phyloP scores from a whole-genome alignment of 495 filamentous ascomycete genomes.

The Aspergillus asperescens region DNA sequence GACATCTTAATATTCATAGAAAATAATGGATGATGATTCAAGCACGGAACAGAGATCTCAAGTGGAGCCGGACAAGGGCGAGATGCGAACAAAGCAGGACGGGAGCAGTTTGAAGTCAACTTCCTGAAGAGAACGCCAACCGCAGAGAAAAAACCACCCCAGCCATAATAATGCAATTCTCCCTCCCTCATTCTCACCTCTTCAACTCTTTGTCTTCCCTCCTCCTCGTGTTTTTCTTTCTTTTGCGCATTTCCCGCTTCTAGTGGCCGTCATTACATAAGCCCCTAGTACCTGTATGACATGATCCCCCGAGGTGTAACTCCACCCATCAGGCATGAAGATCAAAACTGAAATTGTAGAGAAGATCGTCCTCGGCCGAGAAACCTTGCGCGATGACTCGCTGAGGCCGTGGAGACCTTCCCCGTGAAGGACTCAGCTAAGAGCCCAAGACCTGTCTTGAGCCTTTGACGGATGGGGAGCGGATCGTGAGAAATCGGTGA shows the following conservation, averaged over 20 bases:
- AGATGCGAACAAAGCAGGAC: neutral
- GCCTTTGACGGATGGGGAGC: constrained; percentile 24
- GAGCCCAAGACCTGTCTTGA: constrained; percentile 16
- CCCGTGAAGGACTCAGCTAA: constrained; percentile 10
- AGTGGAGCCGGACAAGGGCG: constrained; percentile 6
- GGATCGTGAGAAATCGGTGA: constrained; percentile 39
- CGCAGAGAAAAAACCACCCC: neutral
- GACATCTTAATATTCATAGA: no score
- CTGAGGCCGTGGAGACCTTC: neutral
- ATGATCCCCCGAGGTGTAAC: constrained; percentile 9
- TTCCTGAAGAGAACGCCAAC: no score
- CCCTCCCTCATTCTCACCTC: constrained; percentile 4
- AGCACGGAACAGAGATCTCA: neutral
- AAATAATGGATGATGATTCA: no score
- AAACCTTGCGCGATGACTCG: constrained; percentile 6
- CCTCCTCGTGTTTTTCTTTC: constrained; percentile 10
- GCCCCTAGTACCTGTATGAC: constrained; percentile 7
- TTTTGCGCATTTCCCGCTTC: constrained; percentile 7
- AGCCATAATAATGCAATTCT: constrained; percentile 13
- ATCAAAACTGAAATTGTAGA: constrained; percentile 5
- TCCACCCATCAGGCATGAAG: constrained; percentile 12
- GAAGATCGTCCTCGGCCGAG: constrained; percentile 14
- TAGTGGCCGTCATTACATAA: neutral
- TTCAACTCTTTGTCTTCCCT: constrained; percentile 1
- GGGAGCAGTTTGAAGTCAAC: neutral